These are phyloP conservation scores for Conticribra guillardii DNA, from an alignment of 108 stramenopile genomes.

Conservation along the genomic window DNA sequence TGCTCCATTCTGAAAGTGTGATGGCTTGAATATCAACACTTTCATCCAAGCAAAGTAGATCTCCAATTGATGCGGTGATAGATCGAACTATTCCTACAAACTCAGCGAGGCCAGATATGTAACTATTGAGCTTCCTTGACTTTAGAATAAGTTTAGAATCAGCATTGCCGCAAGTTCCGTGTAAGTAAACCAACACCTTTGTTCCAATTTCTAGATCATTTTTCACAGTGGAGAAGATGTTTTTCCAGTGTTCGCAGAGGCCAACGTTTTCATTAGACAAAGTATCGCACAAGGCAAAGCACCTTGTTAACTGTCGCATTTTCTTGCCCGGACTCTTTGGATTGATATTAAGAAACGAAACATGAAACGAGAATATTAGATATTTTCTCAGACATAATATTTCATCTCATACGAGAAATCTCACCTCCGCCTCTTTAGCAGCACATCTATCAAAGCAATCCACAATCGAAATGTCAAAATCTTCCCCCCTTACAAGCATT, in stretches of 20 bases:
- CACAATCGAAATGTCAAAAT: neutral
- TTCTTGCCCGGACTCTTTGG: no score
- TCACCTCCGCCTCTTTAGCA: neutral
- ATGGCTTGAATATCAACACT: conserved; percentile 25
- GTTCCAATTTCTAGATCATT: conserved; percentile 35
- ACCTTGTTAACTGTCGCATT: conserved; percentile 4
- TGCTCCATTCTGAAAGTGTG: conserved; percentile 26
- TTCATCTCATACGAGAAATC: neutral
- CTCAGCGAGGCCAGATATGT: conserved; percentile 62
- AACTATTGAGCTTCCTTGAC: conserved; percentile 31
- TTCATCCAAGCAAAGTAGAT: conserved; percentile 58
- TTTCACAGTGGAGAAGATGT: conserved; percentile 25
- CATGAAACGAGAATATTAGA: neutral
- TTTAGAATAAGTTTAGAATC: conserved; percentile 35
- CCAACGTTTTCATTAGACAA: conserved; percentile 16
- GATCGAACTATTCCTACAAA: conserved; percentile 65
- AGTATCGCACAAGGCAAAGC: conserved; percentile 9
- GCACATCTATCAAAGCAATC: conserved; percentile 13
- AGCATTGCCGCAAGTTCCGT: conserved; percentile 4
- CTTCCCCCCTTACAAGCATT: neutral
- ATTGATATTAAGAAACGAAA: neutral
- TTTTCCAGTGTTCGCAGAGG: conserved; percentile 34
- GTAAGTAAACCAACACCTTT: conserved; percentile 25
- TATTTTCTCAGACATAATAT: neutral
- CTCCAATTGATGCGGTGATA: conserved; percentile 69